These are phyloP conservation scores for Rutstroemia sp. DNA, from an alignment of 2,329 filamentous ascomycete species.

Conservation along the genomic window DNA sequence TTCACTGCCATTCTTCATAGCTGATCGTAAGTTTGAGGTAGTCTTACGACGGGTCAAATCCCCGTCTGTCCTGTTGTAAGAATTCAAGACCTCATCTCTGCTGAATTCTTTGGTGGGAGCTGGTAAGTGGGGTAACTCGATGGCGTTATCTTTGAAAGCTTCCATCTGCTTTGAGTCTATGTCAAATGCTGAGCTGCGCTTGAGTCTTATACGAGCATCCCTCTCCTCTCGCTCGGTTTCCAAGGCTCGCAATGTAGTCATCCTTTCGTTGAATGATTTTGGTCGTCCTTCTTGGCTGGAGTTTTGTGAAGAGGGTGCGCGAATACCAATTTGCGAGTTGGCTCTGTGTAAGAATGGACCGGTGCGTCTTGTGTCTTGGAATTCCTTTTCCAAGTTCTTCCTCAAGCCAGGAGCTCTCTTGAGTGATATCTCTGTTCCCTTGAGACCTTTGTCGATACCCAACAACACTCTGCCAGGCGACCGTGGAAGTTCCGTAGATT, in stretches of 20 bases:
- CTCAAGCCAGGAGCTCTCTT: slow-evolving; percentile 57
- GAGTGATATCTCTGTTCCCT: slow-evolving; percentile 74
- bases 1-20: slow-evolving; percentile 10
- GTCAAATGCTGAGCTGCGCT: slow-evolving; percentile 49
- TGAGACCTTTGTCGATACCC: slow-evolving; percentile 84
- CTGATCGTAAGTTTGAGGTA: slow-evolving; percentile 19
- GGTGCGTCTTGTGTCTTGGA: slow-evolving; percentile 23
- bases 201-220: slow-evolving; percentile 43
- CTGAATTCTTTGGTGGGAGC: slow-evolving; percentile 46
- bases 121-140: slow-evolving; percentile 44
- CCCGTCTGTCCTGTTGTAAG: slow-evolving; percentile 24
- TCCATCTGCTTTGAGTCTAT: slow-evolving; percentile 52
- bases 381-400: slow-evolving; percentile 27
- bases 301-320: slow-evolving; percentile 15
- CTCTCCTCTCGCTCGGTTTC: slow-evolving; percentile 45
- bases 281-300: slow-evolving; percentile 33
- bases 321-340: slow-evolving; percentile 24
- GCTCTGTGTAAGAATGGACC: slow-evolving; percentile 40
- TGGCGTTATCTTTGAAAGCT: slow-evolving; percentile 48
- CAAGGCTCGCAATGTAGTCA: slow-evolving; percentile 60
- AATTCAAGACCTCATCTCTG: slow-evolving; percentile 51
- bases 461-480: slow-evolving; percentile 76
- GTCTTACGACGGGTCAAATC: slow-evolving; percentile 37
- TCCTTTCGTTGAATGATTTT: slow-evolving; percentile 71
- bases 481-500: slow-evolving; percentile 45